Conservation (phyloP, 805 yeast species). For the Huiozyma sinensis region DNA sequence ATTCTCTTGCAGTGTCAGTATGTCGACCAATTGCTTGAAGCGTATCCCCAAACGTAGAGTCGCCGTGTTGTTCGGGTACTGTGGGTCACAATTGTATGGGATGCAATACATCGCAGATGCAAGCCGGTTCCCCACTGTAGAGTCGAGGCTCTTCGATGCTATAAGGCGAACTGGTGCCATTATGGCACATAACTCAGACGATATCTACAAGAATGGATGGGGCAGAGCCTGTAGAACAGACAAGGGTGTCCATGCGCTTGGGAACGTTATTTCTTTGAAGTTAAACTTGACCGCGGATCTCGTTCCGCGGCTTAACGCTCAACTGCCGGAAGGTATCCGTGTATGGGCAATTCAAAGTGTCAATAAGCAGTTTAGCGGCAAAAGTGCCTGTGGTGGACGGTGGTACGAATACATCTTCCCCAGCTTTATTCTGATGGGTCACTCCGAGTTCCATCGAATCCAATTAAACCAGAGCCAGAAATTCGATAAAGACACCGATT, state of each 20-base stretch:
- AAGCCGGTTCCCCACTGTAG: conserved; percentile 52
- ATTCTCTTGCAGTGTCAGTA: too few species aligned
- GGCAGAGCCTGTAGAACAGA: conserved; percentile 85
- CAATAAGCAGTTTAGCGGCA: conserved; percentile 76
- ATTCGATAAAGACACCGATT: not conserved
- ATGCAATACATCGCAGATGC: conserved; percentile 53
- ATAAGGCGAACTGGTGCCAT: conserved; percentile 81
- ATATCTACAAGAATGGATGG: conserved; percentile 77
- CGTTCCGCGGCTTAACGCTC: conserved; percentile 51
- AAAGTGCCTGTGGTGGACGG: conserved; percentile 80
- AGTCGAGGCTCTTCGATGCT: conserved; percentile 77
- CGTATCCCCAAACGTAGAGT: conserved; percentile 85
- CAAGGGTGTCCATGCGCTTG: conserved; percentile 97
- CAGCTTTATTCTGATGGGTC: conserved; percentile 47
- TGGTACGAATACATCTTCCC: conserved; percentile 84
- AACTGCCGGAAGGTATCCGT: conserved; percentile 68
- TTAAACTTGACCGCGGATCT: conserved; percentile 51
- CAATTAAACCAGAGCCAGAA: not conserved
- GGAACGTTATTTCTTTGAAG: conserved; percentile 78
- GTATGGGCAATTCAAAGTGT: conserved; percentile 82
- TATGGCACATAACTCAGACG: conserved; percentile 74
- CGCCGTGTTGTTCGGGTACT: conserved; percentile 83
- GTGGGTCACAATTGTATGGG: conserved; percentile 94
- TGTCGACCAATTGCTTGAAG: too few species aligned
- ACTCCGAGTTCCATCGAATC: not conserved